Base-by-base conservation (phyloP, 176 grass and related monocot species). In the Canna indica region DNA sequence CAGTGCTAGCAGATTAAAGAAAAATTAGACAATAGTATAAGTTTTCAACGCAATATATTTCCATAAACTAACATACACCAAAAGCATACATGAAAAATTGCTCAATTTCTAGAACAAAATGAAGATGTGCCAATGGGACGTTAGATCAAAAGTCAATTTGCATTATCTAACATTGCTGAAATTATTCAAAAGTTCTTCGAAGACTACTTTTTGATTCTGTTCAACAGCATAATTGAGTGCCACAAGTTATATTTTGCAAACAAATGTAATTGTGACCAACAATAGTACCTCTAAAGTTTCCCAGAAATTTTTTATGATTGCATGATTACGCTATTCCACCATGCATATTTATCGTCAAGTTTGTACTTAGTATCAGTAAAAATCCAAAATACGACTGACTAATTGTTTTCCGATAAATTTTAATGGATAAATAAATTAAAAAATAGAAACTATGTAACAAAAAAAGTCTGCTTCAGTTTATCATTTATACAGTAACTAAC, bases 1-100 rank as follows among this genome's bases (percentile, higher is more conserved):
- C 91, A 96, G 69, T 96, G 91, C 87, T 90, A 84, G 71, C 36
- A 83, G 80, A 58, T 47, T 66, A 72, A 85, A 64, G 68, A 29
- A 69, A 59, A 76, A 11, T 29, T 30, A 88, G 66, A 73, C 29
- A 65, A 66, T 65, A 30, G 68, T 47, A 67, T 75, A 69, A 71
- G 32, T 72, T 79, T 17, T 38, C 27, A 68, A 66, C 70, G 31
- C 70, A 70, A 35, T 75, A 63, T 63, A 38, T 11, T 26, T 59
- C 26, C 22, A 54, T 7, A 54, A 2, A 54, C 50, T n/a, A 24
- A 18, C 17, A 54, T 25, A n/a, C 13, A 10, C 7, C 13, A 44
- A 44, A 11, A 44, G 41, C 41, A 44, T 44, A 44, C 41, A 44
- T 44, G 41, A 11, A 44, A 11, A 44, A 44, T 44, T 44, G 2